Evolutionary conservation across 257 asterid genomes (phyloP).

Genomic region (Nicotiana sylvestris): DNA sequence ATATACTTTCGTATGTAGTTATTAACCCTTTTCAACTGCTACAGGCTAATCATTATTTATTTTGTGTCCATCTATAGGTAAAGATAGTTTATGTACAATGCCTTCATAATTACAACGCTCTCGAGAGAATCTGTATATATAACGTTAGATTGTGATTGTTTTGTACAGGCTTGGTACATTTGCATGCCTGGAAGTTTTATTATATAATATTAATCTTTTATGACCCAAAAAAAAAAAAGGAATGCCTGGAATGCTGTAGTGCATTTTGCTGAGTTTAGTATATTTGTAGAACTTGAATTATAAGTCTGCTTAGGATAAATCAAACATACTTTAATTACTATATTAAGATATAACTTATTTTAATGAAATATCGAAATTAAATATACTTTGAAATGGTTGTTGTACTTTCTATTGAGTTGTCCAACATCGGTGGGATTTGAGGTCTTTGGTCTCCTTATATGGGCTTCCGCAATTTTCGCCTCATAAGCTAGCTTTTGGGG

Average conservation of each 20-base stretch:
- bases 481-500: too few species aligned
- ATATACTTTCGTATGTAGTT: background rate
- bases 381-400: background rate
- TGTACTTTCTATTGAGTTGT: background rate
- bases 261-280: background rate
- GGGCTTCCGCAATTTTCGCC: too few species aligned
- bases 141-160: background rate
- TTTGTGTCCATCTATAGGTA: background rate
- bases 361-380: background rate
- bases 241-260: background rate
- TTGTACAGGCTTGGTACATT: background rate
- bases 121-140: background rate
- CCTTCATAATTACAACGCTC: background rate
- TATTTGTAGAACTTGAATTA: background rate
- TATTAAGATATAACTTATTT: background rate
- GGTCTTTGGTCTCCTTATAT: too few species aligned
- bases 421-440: too few species aligned
- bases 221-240: too few species aligned
- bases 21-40: background rate
- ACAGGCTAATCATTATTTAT: background rate
- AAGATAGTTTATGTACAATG: background rate
- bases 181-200: too few species aligned
- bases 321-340: background rate
- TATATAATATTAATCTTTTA: too few species aligned
- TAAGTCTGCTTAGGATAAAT: background rate